A percentile compares a stretch with the other conserved stretches of the same genome.
Conservation (phyloP, 352 stramenopile genomes). For the Blastocystis sp. region DNA sequence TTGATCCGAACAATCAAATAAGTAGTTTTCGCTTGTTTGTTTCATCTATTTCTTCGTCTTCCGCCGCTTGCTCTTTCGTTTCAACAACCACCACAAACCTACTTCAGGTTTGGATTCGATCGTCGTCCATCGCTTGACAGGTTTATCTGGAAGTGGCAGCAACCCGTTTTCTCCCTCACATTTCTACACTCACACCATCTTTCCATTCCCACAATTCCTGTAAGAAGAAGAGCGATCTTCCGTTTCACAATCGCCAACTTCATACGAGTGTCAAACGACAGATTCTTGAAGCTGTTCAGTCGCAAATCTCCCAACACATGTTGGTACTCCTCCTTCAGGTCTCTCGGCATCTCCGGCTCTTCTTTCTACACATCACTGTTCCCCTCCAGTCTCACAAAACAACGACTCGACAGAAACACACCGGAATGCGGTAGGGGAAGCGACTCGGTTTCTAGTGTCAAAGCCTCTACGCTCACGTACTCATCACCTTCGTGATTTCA, state of each 20-base stretch:
- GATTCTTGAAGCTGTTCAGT: background rate
- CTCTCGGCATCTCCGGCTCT: background rate
- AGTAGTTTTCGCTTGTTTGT: slow-evolving; percentile 50
- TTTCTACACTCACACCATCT: background rate
- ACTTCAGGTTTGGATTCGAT: background rate
- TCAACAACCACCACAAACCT: background rate
- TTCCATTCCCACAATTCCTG: background rate
- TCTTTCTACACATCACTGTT: background rate
- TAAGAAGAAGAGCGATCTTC: background rate
- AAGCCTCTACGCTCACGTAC: background rate
- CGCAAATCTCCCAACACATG: background rate
- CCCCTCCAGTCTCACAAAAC: background rate
- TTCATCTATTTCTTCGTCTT: slow-evolving; percentile 2
- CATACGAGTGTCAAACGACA: background rate
- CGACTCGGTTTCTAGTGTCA: background rate
- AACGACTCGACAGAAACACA: background rate
- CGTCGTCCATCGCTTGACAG: background rate
- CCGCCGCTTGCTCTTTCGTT: background rate
- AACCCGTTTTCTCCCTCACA: background rate
- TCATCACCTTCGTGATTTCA: background rate
- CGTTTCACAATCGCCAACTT: background rate
- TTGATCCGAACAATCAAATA: slow-evolving; percentile 52
- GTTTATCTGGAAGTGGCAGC: background rate
- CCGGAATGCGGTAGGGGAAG: background rate
- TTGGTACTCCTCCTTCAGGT: slow-evolving; percentile 9